Conservation (phyloP, 768 basidiomycete genomes). For the Hygrophorus pudorinus region DNA sequence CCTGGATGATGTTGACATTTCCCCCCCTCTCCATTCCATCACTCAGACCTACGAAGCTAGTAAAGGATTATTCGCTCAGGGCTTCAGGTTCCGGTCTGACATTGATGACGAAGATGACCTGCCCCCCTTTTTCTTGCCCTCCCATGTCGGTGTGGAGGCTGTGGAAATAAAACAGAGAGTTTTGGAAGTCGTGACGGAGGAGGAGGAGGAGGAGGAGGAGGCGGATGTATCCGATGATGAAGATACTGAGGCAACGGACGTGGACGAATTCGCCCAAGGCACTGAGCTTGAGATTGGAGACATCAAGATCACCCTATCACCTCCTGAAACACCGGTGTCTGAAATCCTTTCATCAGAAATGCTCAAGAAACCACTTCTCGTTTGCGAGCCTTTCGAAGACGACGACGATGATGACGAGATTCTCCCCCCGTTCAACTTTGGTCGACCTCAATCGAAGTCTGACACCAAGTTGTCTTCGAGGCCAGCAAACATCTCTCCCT, state of each 20-base stretch:
- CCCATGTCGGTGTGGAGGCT: conserved; percentile 24
- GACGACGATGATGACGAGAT: conserved; percentile 15
- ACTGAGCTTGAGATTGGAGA: conserved; percentile 59
- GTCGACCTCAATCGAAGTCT: conserved; percentile 11
- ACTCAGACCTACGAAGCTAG: conserved; percentile 43
- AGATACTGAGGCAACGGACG: conserved; percentile 26
- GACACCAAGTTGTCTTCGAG: conserved; percentile 7
- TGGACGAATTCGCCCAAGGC: conserved; percentile 28
- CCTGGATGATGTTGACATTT: conserved; percentile 32
- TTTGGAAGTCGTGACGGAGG: conserved; percentile 33
- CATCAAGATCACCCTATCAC: conserved; percentile 65
- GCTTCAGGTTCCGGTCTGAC: conserved; percentile 29
- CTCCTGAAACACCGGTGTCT: conserved; percentile 31
- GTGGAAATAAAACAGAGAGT: conserved; percentile 19
- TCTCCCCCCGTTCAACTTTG: conserved; percentile 27
- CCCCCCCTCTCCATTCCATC: conserved; percentile 34
- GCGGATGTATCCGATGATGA: conserved; percentile 23
- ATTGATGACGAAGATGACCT: conserved; percentile 39
- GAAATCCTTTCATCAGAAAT: conserved; percentile 13
- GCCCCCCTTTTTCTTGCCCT: conserved; percentile 34
- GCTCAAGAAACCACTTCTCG: conserved; percentile 7
- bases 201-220: conserved; percentile 37
- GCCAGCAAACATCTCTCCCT: conserved; percentile 26
- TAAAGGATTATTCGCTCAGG: conserved; percentile 50
- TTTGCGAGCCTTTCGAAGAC: conserved; percentile 22